These are phyloP conservation scores for Plasmodium fragile DNA, from an alignment of 169 alveolate species.

Conservation along the genomic window DNA sequence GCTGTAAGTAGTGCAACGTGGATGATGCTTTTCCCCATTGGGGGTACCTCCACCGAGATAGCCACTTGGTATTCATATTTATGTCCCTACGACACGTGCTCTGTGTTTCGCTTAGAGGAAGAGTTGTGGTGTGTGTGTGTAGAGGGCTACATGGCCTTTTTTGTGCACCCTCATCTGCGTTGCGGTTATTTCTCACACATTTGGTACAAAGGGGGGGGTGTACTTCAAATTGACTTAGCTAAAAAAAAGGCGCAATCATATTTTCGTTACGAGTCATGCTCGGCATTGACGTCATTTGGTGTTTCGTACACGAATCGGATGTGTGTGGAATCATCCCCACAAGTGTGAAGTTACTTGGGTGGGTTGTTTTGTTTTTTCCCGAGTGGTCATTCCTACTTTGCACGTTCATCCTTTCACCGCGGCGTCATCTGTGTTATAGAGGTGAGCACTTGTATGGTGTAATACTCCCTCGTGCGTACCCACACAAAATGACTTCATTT, in stretches of 20 bases:
- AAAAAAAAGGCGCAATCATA: neutral
- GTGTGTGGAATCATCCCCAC: neutral
- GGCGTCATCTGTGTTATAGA: neutral
- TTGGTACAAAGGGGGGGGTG: neutral
- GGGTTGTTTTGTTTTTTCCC: neutral
- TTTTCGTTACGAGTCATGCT: neutral
- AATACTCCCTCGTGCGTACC: neutral
- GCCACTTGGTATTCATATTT: slow-evolving; percentile 13
- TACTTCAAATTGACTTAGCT: too few relatives aligned
- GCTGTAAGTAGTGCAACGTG: neutral
- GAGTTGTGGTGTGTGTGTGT: neutral
- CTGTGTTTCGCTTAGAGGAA: too few relatives aligned
- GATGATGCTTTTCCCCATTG: neutral
- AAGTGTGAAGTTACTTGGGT: neutral
- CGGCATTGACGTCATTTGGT: neutral
- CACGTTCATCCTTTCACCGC: neutral
- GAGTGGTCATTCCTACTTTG: neutral
- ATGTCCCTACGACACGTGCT: neutral
- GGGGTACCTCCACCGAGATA: neutral
- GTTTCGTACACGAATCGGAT: neutral
- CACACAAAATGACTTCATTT: neutral
- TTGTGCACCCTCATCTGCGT: neutral
- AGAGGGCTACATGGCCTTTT: neutral
- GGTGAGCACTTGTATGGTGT: neutral
- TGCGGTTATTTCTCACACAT: neutral